These are phyloP conservation scores for Apophysomyces ossiformis DNA, from an alignment of 371 early-diverging fungal species.

Conservation along the genomic window DNA sequence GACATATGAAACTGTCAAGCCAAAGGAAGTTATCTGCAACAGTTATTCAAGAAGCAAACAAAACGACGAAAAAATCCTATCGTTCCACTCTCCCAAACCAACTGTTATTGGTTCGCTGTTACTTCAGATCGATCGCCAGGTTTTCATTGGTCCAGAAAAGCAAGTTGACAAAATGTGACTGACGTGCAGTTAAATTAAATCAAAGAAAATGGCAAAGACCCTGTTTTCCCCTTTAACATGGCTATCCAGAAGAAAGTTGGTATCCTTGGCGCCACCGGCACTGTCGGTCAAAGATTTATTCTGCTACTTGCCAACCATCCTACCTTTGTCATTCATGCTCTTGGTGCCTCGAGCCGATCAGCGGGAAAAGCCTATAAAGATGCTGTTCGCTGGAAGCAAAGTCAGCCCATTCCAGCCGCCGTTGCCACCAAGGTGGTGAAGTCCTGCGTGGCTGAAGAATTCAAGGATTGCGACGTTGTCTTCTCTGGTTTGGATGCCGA, in stretches of 20 bases:
- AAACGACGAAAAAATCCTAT: too few relatives aligned
- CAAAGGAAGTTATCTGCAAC: too few relatives aligned
- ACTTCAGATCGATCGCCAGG: too few relatives aligned
- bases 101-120: too few relatives aligned
- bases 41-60: too few relatives aligned
- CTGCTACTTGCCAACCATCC: slow-evolving; percentile 87
- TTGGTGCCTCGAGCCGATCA: slow-evolving; percentile 93
- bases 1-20: too few relatives aligned
- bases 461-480: slow-evolving; percentile 84
- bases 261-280: slow-evolving; percentile 96
- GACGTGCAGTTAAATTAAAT: too few relatives aligned
- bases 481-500: slow-evolving; percentile 94
- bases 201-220: too few relatives aligned
- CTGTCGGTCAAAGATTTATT: slow-evolving; percentile 98
- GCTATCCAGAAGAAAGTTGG: slow-evolving; percentile 72
- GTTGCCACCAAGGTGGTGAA: slow-evolving; percentile 68
- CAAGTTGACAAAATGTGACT: too few relatives aligned
- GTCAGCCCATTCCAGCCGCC: slow-evolving; percentile 71
- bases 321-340: slow-evolving; percentile 79
- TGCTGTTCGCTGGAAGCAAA: slow-evolving; percentile 89
- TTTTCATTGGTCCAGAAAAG: too few relatives aligned
- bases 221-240: slow-evolving; percentile 15
- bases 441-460: slow-evolving; percentile 76
- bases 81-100: too few relatives aligned
- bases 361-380: slow-evolving; percentile 84